phyloP scores from a whole-genome alignment of 176 grass and related monocot genomes.

The Raddia guianensis region DNA sequence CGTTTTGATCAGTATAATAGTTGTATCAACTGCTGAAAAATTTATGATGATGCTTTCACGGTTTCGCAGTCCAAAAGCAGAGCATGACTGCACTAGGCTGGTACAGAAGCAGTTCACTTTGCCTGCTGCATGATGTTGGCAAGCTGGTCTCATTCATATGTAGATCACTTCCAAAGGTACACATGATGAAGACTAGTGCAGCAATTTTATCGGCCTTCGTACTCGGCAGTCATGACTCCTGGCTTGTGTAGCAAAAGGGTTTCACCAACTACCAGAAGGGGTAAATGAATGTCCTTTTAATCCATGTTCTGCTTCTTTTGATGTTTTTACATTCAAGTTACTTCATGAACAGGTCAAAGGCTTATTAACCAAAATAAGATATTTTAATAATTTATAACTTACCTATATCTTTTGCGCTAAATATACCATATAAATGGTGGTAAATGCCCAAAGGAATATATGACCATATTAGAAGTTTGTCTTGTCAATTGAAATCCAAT shows the following conservation, averaged over 20 bases:
- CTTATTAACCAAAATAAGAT: neutral
- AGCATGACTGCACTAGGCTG: neutral
- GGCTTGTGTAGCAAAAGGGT: neutral
- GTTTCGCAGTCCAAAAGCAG: constrained; percentile 23
- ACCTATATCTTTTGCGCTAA: too few species aligned
- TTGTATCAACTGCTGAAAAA: neutral
- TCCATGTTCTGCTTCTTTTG: neutral
- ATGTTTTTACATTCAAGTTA: constrained; percentile 19
- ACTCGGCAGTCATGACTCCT: neutral
- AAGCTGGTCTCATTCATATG: neutral
- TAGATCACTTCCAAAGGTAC: constrained; percentile 5
- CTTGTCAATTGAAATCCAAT: constrained; percentile 39
- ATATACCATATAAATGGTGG: neutral
- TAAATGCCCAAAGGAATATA: neutral
- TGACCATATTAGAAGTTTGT: constrained; percentile 28
- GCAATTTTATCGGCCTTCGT: constrained; percentile 12
- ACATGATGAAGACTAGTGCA: constrained; percentile 27
- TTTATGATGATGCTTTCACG: neutral
- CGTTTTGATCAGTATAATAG: neutral
- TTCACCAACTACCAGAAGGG: neutral
- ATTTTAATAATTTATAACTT: too few species aligned
- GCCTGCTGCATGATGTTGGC: neutral
- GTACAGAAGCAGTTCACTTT: neutral
- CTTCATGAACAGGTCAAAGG: neutral
- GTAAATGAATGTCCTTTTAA: neutral